These are phyloP conservation scores for Boletus rubescentipes DNA, from an alignment of 768 basidiomycete genomes.

Conservation along the genomic window DNA sequence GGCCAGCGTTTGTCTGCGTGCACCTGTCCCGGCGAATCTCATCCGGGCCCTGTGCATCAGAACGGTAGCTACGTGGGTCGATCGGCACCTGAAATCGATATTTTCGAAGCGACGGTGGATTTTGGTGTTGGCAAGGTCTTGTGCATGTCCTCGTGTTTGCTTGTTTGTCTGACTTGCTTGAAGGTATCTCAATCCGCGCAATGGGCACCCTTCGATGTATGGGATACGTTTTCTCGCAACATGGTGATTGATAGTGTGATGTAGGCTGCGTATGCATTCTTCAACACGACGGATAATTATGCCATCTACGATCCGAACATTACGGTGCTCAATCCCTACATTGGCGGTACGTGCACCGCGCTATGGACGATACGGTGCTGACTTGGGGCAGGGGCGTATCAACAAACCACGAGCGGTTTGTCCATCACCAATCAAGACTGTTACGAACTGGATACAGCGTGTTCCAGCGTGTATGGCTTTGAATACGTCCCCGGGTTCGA, in stretches of 20 bases:
- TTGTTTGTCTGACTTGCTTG: conserved; percentile 7
- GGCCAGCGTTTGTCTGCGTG: conserved; percentile 60
- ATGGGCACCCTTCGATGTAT: conserved; percentile 38
- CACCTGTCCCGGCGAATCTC: conserved; percentile 56
- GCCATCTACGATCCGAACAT: conserved; percentile 37
- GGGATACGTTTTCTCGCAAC: background rate
- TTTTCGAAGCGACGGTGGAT: conserved; percentile 50
- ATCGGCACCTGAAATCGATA: conserved; percentile 59
- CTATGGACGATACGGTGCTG: background rate
- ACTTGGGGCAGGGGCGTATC: conserved; percentile 31
- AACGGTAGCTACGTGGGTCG: conserved; percentile 53
- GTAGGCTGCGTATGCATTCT: conserved; percentile 45
- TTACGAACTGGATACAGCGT: conserved; percentile 40
- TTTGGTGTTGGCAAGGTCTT: conserved; percentile 34
- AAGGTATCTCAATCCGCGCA: conserved; percentile 58
- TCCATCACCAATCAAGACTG: conserved; percentile 41
- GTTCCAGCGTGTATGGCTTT: conserved; percentile 52
- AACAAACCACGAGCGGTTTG: conserved; percentile 41
- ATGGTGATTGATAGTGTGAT: background rate
- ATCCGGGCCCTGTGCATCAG: conserved; percentile 52
- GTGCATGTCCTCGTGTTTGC: conserved; percentile 2
- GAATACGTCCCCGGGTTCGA: conserved; percentile 54
- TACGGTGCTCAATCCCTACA: conserved; percentile 42
- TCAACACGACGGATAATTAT: conserved; percentile 35
- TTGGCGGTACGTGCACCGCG: conserved; percentile 37